phyloP scores from a whole-genome alignment of 2,329 filamentous ascomycete genomes.

The Metarhizium brunneum region DNA sequence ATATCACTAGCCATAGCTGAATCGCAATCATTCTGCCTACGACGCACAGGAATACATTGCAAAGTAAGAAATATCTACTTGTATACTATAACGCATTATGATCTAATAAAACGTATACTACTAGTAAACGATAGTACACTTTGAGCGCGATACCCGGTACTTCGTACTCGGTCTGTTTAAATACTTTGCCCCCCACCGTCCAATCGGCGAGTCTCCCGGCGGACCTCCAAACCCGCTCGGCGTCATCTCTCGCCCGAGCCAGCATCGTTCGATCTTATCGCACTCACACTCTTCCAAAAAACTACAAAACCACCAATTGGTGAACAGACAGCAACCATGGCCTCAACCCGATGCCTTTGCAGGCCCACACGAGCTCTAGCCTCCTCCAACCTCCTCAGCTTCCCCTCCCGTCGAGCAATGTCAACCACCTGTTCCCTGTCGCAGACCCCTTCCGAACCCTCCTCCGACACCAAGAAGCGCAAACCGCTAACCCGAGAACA shows the following conservation, averaged over 20 bases:
- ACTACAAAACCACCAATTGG: not conserved
- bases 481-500: constrained; percentile 62
- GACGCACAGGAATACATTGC: no score
- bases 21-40: no score
- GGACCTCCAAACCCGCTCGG: no score
- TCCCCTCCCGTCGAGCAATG: constrained; percentile 3
- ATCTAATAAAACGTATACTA: no score
- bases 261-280: not conserved
- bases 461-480: constrained; percentile 23
- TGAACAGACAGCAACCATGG: constrained; percentile 8
- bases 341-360: constrained; percentile 10
- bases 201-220: not conserved
- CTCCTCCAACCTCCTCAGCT: not conserved
- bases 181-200: not conserved
- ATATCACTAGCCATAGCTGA: no score
- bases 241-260: not conserved
- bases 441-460: not conserved
- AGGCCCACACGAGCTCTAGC: constrained; percentile 5
- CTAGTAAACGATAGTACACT: no score
- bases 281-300: not conserved
- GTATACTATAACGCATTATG: rapidly evolving
- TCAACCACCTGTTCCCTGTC: constrained; percentile 6
- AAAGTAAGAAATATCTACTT: no score
- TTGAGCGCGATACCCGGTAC: no score
- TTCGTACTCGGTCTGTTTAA: no score